Percentiles rank a stretch among this genome's conserved stretches.
Conservation (phyloP, 352 stramenopile species). For the Globisporangium apiculatum region DNA sequence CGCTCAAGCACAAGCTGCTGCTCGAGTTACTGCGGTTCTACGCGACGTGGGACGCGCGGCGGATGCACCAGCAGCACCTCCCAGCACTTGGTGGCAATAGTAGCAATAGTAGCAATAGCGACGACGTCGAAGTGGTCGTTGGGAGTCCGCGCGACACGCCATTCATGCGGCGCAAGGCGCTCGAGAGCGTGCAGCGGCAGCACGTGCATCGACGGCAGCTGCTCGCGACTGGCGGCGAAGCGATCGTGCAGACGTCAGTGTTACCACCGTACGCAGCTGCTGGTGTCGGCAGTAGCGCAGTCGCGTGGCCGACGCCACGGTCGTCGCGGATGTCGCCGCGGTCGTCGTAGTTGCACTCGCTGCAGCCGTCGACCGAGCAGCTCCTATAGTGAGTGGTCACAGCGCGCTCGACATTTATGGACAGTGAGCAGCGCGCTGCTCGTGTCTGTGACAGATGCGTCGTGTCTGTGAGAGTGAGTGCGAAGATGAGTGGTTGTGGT, state of each 20-base stretch:
- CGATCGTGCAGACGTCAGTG: constrained; percentile 23
- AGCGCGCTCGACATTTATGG: too few relatives aligned
- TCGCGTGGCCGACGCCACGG: constrained; percentile 5
- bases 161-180: constrained; percentile 59
- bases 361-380: too few relatives aligned
- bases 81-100: background rate
- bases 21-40: constrained; percentile 56
- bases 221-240: constrained; percentile 29
- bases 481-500: too few relatives aligned
- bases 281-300: background rate
- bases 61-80: background rate
- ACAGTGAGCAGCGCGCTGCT: too few relatives aligned
- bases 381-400: too few relatives aligned
- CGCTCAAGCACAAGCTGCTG: constrained; percentile 36
- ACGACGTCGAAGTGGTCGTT: constrained; percentile 33
- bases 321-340: background rate
- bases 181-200: constrained; percentile 35
- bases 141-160: constrained; percentile 63
- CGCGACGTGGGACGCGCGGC: constrained; percentile 17
- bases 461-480: too few relatives aligned
- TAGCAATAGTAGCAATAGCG: background rate
- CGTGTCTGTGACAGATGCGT: too few relatives aligned
- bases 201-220: constrained; percentile 24
- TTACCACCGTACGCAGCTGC: background rate
- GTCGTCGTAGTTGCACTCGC: background rate